Conservation (phyloP, 2,329 filamentous ascomycete genomes). For the Pyrenochaeta sp. region DNA sequence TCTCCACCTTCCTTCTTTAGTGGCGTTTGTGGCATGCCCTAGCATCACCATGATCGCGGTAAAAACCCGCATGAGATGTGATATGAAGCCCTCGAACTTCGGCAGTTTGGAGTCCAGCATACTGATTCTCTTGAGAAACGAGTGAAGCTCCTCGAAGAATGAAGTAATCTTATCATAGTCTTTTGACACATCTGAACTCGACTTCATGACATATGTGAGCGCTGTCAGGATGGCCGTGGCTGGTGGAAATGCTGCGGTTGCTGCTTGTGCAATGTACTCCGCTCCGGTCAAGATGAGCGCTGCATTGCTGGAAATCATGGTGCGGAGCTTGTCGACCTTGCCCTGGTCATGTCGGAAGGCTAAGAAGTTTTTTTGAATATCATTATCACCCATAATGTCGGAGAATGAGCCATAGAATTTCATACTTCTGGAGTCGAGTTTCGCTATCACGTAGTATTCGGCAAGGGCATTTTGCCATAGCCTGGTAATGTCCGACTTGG, state of each 20-base stretch:
- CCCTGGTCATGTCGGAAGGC: neutral
- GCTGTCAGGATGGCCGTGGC: neutral
- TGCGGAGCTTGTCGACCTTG: neutral
- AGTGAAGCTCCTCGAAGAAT: neutral
- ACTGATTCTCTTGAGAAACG: neutral
- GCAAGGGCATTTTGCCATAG: too few species aligned
- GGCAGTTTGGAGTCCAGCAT: too few species aligned
- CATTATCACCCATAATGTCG: too few species aligned
- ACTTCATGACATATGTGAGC: neutral
- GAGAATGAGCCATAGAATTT: too few species aligned
- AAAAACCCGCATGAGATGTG: too few species aligned
- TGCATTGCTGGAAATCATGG: constrained; percentile 1
- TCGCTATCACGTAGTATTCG: too few species aligned
- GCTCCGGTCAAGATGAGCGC: neutral
- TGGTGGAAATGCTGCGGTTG: neutral
- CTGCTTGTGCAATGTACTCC: neutral
- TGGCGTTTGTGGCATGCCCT: too few species aligned
- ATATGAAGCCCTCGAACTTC: too few species aligned
- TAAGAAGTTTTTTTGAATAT: constrained; percentile 1
- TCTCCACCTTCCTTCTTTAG: too few species aligned
- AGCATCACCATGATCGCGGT: too few species aligned
- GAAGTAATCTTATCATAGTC: neutral
- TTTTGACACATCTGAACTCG: neutral
- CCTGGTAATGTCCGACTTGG: too few species aligned
- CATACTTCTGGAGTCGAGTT: too few species aligned